A percentile compares a stretch with the other conserved stretches of the same genome.
Evolutionary conservation across 1,284 basidiomycete species (phyloP).

Genomic region (Puccinia horiana): DNA sequence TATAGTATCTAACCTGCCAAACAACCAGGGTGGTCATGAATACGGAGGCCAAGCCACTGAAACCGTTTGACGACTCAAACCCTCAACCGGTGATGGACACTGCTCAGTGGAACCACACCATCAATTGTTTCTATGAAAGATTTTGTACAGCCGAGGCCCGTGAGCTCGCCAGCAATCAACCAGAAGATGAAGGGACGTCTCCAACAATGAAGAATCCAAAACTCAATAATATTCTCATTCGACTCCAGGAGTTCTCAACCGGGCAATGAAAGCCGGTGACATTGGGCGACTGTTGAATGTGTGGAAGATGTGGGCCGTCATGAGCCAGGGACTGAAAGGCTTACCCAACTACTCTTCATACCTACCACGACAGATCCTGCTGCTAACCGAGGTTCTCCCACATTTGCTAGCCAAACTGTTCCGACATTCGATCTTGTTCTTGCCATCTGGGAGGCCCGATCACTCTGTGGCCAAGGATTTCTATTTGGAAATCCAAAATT

Average conservation of each 20-base stretch:
- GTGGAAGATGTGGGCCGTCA: constrained; percentile 30
- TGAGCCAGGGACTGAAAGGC: constrained; percentile 25
- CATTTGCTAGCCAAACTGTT: constrained; percentile 1
- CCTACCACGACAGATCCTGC: not conserved
- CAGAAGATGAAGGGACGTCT: not conserved
- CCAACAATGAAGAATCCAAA: not conserved
- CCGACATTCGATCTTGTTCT: constrained; percentile 5
- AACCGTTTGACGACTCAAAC: not conserved
- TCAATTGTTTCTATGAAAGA: not conserved
- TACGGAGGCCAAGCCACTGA: not conserved
- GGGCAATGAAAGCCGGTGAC: constrained; percentile 27
- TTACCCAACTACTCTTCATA: constrained; percentile 6
- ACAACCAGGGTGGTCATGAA: not conserved
- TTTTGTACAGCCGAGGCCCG: constrained; percentile 2
- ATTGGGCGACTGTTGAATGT: constrained; percentile 22
- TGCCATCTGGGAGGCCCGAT: not conserved
- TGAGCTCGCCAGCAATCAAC: not conserved
- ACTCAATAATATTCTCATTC: constrained; percentile 4
- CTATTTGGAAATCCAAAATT: constrained; percentile 33
- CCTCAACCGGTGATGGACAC: not conserved
- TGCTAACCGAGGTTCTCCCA: constrained; percentile 3
- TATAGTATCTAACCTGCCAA: not conserved
- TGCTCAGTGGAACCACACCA: not conserved
- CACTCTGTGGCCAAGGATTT: constrained; percentile 33
- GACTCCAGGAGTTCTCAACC: constrained; percentile 21